These are phyloP conservation scores for Passiflora organensis DNA, from an alignment of 345 rosid species.

Conservation along the genomic window DNA sequence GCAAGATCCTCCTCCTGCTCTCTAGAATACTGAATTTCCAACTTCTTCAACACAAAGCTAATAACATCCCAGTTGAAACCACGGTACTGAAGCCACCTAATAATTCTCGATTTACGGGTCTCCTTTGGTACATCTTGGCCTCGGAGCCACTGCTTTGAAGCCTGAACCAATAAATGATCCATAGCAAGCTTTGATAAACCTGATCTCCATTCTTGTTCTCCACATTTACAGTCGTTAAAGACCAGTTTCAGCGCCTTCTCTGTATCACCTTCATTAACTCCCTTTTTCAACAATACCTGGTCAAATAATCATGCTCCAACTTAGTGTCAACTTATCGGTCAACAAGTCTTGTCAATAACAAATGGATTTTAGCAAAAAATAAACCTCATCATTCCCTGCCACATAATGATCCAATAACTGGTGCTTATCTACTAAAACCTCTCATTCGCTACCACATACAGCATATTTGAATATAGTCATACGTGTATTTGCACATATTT, in stretches of 20 bases:
- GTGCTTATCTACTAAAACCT: not conserved
- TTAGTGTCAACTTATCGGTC: constrained; percentile 13
- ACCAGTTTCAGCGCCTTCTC: constrained; percentile 67
- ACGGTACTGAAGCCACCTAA: constrained; percentile 89
- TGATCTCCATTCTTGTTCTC: constrained; percentile 36
- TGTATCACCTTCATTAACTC: constrained; percentile 45
- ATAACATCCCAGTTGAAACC: constrained; percentile 76
- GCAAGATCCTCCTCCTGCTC: constrained; percentile 8
- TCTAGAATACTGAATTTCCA: constrained; percentile 43
- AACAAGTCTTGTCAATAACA: not conserved
- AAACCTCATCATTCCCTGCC: too few relatives aligned
- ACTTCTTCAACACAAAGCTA: constrained; percentile 44
- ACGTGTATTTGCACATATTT: not conserved
- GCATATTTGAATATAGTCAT: not conserved
- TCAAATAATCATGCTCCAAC: constrained; percentile 15
- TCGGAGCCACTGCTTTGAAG: constrained; percentile 68
- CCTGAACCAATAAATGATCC: constrained; percentile 63
- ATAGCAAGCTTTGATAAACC: constrained; percentile 56
- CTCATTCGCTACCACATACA: not conserved
- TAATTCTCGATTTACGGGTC: constrained; percentile 63
- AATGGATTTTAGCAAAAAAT: too few relatives aligned
- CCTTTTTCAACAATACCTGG: constrained; percentile 68
- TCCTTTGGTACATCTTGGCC: constrained; percentile 54
- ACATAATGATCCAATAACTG: not conserved
- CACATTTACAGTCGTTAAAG: constrained; percentile 46